A percentile compares a stretch with the other conserved stretches of the same genome.
Conservation (phyloP, 2,329 filamentous ascomycete species). For the Rutstroemia sp. region DNA sequence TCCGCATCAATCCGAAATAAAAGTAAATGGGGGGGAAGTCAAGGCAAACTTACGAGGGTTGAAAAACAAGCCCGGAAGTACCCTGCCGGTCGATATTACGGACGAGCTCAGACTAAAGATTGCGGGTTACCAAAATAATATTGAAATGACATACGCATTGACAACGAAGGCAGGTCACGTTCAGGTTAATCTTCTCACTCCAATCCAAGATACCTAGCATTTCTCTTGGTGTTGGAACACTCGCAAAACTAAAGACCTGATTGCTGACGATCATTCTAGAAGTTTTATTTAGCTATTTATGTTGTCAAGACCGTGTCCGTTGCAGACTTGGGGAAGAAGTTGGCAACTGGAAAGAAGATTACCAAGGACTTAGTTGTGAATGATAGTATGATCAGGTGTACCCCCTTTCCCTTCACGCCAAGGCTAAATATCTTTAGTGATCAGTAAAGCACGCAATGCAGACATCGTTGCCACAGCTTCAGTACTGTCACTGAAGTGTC, state of each 20-base stretch:
- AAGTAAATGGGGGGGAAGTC: constrained; percentile 79
- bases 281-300: constrained; percentile 64
- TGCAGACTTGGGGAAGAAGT: constrained; percentile 59
- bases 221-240: constrained; percentile 3
- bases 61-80: constrained; percentile 94
- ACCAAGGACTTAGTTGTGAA: constrained; percentile 73
- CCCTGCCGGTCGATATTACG: constrained; percentile 88
- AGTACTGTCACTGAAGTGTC: constrained; percentile 87
- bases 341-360: constrained; percentile 64
- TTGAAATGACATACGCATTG: constrained; percentile 86
- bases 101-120: constrained; percentile 62
- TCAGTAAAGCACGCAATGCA: constrained; percentile 71
- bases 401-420: not conserved
- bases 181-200: constrained; percentile 11
- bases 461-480: constrained; percentile 87
- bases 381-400: constrained; percentile 56
- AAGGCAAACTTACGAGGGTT: constrained; percentile 90
- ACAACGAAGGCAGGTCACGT: constrained; percentile 66
- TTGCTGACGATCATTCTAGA: constrained; percentile 39
- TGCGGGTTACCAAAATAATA: constrained; percentile 61
- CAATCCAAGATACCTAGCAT: constrained; percentile 12
- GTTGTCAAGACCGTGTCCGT: constrained; percentile 69
- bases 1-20: constrained; percentile 86
- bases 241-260: not conserved
- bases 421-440: constrained; percentile 47